Base-by-base conservation (phyloP, 2,329 filamentous ascomycete genomes). In the Orbilia javanica region DNA sequence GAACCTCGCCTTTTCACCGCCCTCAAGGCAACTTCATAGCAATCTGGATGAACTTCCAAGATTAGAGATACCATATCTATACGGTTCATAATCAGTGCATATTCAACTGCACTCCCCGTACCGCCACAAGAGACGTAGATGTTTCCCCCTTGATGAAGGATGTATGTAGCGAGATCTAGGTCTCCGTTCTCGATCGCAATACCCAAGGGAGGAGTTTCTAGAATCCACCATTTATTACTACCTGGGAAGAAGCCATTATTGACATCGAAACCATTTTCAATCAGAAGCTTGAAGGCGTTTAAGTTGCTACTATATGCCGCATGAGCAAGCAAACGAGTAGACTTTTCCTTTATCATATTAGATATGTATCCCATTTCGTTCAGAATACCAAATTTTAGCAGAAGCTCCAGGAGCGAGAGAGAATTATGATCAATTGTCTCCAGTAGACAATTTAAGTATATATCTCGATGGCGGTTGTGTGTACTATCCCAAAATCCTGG, bases 281-380 rank as follows among this genome's bases (percentile, higher is more conserved):
- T 55, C n/a, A n/a, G n/a, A 34, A 55, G n/a, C 25, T 55, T 55
- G 15, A 55, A 55, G 3, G 50, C n/a, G 7, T 31, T 55, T 55
- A 13, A 31, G 34, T 36, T 22, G 18, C 20, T 44, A n/a, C 39
- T 13, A 44, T n/a, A n/a, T n/a, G 39, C 39, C 39, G 39, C 39
- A 44, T 13, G 4, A 5, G 4, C 39, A 44, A 44, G 39, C 39
- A 44, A 44, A 13, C 39, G n/a, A 7, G 7, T 6, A 4, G 15
- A 7, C 8, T 44, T 44, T n/a, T n/a, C n/a, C n/a, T 44, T n/a
- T n/a, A n/a, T n/a, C n/a, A n/a, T n/a, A n/a, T n/a, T n/a, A n/a
- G n/a, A n/a, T n/a, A n/a, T 22, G 18, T 3, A 48, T 3, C 6
- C 44, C 18, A 10, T 48, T 22, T 48, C n/a, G 44, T 48, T 48